phyloP scores from a whole-genome alignment of 1,139 yeast genomes.

The Candida frijolesensis region DNA sequence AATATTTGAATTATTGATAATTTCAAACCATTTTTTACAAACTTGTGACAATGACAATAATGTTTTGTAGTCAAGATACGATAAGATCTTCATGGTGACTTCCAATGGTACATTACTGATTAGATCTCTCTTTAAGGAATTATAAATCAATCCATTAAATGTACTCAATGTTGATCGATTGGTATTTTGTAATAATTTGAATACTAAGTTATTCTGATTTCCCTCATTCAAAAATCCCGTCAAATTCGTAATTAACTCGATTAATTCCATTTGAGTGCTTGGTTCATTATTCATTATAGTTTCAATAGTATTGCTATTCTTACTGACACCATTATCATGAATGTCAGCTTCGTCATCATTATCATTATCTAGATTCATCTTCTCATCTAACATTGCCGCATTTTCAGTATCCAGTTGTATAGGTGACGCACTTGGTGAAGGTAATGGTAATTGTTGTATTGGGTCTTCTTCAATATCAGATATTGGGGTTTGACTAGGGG shows the following conservation, averaged over 20 bases:
- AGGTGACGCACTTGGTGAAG: constrained; percentile 73
- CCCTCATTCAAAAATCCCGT: constrained; percentile 38
- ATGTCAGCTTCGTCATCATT: no score
- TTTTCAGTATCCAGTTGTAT: constrained; percentile 34
- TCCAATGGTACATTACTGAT: constrained; percentile 74
- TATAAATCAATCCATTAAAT: constrained; percentile 58
- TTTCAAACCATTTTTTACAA: constrained; percentile 66
- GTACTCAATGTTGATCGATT: constrained; percentile 72
- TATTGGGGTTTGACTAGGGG: constrained; percentile 41
- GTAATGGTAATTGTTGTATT: constrained; percentile 55
- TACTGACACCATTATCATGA: no score
- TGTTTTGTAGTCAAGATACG: constrained; percentile 64
- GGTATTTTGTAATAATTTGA: constrained; percentile 63
- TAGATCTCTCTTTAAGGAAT: constrained; percentile 72
- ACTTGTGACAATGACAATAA: constrained; percentile 66
- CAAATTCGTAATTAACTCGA: constrained; percentile 37
- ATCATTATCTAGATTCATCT: constrained; percentile 6
- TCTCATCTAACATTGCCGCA: constrained; percentile 2
- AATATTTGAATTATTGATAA: constrained; percentile 59
- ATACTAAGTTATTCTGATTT: constrained; percentile 52
- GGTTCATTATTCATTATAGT: constrained; percentile 32
- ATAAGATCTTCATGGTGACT: constrained; percentile 68
- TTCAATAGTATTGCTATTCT: constrained; percentile 19
- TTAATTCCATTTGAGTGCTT: constrained; percentile 41
- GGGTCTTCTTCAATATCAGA: constrained; percentile 43